A percentile compares a stretch with the other conserved stretches of the same genome.
phyloP scores from a whole-genome alignment of 176 grass and related monocot genomes.

The Calamus simplicifolius region DNA sequence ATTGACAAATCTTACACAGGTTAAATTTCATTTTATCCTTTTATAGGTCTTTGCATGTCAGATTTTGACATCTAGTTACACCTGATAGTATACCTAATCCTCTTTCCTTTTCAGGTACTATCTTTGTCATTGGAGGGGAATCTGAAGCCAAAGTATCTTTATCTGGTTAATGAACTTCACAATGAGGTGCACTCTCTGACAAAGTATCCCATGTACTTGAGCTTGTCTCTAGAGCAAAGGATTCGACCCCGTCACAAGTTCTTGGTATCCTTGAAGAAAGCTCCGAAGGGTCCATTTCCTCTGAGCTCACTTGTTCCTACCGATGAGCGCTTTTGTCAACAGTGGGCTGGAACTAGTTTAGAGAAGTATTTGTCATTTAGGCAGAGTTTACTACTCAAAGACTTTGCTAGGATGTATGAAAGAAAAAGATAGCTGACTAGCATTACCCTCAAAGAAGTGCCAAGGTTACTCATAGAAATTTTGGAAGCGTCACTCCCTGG shows the following conservation, averaged over 20 bases:
- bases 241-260: constrained; percentile 84
- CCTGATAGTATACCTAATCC: too few species aligned
- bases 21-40: constrained; percentile 22
- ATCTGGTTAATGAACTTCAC: constrained; percentile 71
- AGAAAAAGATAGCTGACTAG: constrained; percentile 32
- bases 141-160: constrained; percentile 79
- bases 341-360: constrained; percentile 86
- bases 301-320: constrained; percentile 75
- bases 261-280: constrained; percentile 86
- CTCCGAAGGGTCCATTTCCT: constrained; percentile 93
- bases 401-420: constrained; percentile 46
- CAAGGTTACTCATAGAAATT: background rate
- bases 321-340: constrained; percentile 84
- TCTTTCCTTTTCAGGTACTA: constrained; percentile 60
- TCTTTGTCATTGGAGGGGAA: constrained; percentile 84
- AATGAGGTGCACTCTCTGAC: constrained; percentile 70
- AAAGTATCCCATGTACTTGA: constrained; percentile 96
- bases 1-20: constrained; percentile 91
- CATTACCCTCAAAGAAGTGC: background rate
- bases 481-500: background rate
- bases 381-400: constrained; percentile 48
- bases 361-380: constrained; percentile 83
- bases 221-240: constrained; percentile 86
- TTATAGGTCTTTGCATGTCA: background rate
- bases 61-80: too few species aligned